Conservation (phyloP, 805 yeast species). For the Starmerella ratchasimensis region DNA sequence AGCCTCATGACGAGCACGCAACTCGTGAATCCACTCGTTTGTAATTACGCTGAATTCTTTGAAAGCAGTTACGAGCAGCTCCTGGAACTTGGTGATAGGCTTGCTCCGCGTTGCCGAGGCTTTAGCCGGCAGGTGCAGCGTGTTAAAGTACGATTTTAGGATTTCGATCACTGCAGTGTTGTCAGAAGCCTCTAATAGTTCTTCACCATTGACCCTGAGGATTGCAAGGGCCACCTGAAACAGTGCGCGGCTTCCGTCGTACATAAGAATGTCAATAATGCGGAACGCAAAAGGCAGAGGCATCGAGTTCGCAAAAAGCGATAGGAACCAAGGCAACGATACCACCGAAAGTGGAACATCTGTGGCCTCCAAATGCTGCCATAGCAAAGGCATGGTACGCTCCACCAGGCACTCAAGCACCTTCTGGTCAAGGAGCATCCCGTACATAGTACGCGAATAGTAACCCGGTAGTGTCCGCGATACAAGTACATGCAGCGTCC, state of each 20-base stretch:
- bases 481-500: constrained; percentile 74
- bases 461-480: constrained; percentile 86
- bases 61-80: constrained; percentile 78
- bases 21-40: constrained; percentile 56
- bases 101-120: constrained; percentile 50
- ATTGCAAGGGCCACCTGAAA: constrained; percentile 91
- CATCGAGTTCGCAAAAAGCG: constrained; percentile 81
- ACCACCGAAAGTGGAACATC: constrained; percentile 90
- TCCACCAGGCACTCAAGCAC: constrained; percentile 85
- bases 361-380: constrained; percentile 62
- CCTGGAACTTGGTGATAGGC: constrained; percentile 73
- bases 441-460: constrained; percentile 94
- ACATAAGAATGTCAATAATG: constrained; percentile 76
- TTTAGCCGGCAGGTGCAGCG: constrained; percentile 59
- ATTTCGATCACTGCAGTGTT: constrained; percentile 85
- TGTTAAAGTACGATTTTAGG: constrained; percentile 65
- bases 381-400: constrained; percentile 74
- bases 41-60: constrained; percentile 74
- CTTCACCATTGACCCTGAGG: constrained; percentile 78
- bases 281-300: constrained; percentile 88
- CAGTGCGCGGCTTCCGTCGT: constrained; percentile 76
- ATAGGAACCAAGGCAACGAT: constrained; percentile 91
- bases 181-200: constrained; percentile 62
- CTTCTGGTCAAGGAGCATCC: constrained; percentile 82
- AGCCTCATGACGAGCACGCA: constrained; percentile 57